Percentiles rank a stretch among this genome's conserved stretches.
phyloP scores from a whole-genome alignment of 2,329 filamentous ascomycete genomes.

The Coniochaeta sp. region DNA sequence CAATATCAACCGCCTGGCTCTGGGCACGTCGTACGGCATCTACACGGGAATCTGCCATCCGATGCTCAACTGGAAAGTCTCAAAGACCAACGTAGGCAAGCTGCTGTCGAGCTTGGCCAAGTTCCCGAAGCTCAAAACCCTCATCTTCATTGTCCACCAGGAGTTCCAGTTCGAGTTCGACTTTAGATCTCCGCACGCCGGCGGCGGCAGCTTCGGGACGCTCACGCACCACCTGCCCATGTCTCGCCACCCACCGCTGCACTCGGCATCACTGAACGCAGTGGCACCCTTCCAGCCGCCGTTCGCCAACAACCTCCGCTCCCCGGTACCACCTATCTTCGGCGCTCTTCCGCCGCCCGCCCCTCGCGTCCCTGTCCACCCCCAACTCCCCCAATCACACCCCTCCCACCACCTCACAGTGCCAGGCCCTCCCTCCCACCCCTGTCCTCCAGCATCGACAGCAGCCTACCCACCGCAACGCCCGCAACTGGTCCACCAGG shows the following conservation, averaged over 20 bases:
- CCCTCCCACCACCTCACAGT: conserved; percentile 4
- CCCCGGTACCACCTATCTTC: not conserved
- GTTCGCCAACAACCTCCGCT: not conserved
- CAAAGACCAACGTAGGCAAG: conserved; percentile 34
- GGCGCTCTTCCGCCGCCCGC: not conserved
- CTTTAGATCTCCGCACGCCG: conserved; percentile 17
- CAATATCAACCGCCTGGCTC: conserved; percentile 30
- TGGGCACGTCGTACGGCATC: conserved; percentile 39
- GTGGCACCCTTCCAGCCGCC: not conserved
- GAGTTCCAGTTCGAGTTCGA: conserved; percentile 38
- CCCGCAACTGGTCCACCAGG: conserved; percentile 34
- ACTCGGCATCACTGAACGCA: not conserved
- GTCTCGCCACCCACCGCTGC: not conserved
- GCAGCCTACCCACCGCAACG: conserved; percentile 7
- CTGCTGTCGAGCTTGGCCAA: conserved; percentile 32
- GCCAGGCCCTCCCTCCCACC: conserved; percentile 3
- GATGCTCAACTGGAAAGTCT: conserved; percentile 34
- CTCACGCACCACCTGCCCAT: not conserved
- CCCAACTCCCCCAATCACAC: not conserved
- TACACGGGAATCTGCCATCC: conserved; percentile 38
- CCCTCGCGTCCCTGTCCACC: not conserved
- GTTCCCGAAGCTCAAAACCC: conserved; percentile 29
- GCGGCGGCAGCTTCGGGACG: conserved; percentile 4
- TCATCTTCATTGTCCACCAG: conserved; percentile 39
- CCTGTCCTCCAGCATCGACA: not conserved